Evolutionary conservation across 306 rosid genomes (phyloP).

Genomic region (Glycine latifolia): DNA sequence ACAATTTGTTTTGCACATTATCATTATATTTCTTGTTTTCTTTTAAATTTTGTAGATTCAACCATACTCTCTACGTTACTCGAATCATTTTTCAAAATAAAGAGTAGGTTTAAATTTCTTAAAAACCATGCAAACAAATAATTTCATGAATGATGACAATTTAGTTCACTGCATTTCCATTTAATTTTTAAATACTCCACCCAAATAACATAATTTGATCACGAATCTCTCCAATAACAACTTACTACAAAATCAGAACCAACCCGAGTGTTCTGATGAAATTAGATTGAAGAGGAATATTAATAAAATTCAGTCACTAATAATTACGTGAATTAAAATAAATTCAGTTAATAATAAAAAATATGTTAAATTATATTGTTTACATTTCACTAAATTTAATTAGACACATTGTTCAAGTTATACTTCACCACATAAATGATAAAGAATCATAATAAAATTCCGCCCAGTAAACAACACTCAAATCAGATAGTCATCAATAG

Average conservation of each 20-base stretch:
- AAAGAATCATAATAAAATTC: conserved; percentile 35
- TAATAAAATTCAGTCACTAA: background rate
- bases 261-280: background rate
- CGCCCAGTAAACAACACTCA: conserved; percentile 30
- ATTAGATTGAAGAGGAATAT: background rate
- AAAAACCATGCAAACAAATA: too few relatives aligned
- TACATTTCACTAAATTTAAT: background rate
- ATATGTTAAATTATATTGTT: background rate
- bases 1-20: too few relatives aligned
- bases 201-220: background rate
- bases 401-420: conserved; percentile 8
- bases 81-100: too few relatives aligned
- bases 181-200: background rate
- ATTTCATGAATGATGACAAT: background rate
- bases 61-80: too few relatives aligned
- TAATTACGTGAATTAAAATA: background rate
- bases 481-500: conserved; percentile 33
- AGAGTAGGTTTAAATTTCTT: too few relatives aligned
- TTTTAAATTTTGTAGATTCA: too few relatives aligned
- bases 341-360: background rate
- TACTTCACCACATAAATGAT: background rate
- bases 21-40: too few relatives aligned
- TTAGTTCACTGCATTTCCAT: background rate
- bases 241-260: background rate
- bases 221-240: background rate